These are phyloP conservation scores for Dimargaris cristalligena DNA, from an alignment of 192 early-diverging fungal species.

Conservation along the genomic window DNA sequence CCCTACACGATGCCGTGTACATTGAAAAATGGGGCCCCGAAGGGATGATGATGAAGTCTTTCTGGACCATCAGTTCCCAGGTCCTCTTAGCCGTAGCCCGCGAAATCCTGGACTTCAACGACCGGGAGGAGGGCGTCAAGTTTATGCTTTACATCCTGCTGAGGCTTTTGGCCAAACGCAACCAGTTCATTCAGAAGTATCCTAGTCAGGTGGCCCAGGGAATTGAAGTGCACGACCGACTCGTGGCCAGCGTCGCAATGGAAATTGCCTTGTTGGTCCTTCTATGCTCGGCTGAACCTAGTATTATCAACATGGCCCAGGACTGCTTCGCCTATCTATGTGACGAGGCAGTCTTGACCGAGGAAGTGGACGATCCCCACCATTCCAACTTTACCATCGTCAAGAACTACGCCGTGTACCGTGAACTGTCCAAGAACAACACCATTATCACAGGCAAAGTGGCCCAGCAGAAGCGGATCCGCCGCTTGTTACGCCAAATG, in stretches of 20 bases:
- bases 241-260: constrained; percentile 47
- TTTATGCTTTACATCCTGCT: constrained; percentile 48
- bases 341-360: constrained; percentile 52
- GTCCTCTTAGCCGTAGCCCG: constrained; percentile 51
- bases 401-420: constrained; percentile 54
- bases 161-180: constrained; percentile 43
- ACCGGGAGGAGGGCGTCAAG: constrained; percentile 42
- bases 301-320: constrained; percentile 37
- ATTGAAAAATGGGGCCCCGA: constrained; percentile 68
- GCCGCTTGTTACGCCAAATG: constrained; percentile 49
- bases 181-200: constrained; percentile 25
- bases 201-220: constrained; percentile 32
- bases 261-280: constrained; percentile 60
- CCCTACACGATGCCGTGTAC: constrained; percentile 50
- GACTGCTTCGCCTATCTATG: constrained; percentile 53
- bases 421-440: constrained; percentile 36
- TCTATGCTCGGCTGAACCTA: constrained; percentile 55
- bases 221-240: constrained; percentile 40
- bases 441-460: constrained; percentile 32
- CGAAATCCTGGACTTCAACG: constrained; percentile 56
- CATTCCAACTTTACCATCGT: constrained; percentile 34
- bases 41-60: constrained; percentile 47
- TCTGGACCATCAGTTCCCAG: constrained; percentile 60
- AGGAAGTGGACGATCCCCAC: constrained; percentile 30
- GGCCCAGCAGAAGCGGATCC: constrained; percentile 59